Evolutionary conservation across 2,329 filamentous ascomycete species (phyloP), one percentile per base, ranked within the genome.

Genomic region (Sarocladiaceae sp.): DNA sequence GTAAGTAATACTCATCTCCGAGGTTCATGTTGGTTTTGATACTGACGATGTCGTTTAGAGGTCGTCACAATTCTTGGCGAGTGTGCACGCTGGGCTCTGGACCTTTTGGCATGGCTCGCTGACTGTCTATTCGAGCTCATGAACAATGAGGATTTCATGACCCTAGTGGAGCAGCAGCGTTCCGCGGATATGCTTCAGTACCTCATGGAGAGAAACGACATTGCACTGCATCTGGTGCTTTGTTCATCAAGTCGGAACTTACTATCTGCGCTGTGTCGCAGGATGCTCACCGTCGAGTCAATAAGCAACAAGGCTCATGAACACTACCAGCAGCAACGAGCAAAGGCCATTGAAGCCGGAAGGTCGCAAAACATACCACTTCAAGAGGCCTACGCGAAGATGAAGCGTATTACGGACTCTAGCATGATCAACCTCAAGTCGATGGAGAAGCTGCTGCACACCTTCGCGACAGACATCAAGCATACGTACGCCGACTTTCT

Each of bases 11-110:
- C 35, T 3, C 20, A 22, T 20, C 20, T 15, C 10, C 53, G 17
- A 13, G 3, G 13, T 25, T 17, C 11, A n/a, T 33, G 12, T 46
- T 37, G 15, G 11, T 15, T 49, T 28, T 4, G 37, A 25, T 23
- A 26, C 25, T 42, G 44, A 51, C 23, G 11, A 25, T 17, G 2
- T 44, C 4, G 3, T 54, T 12, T 51, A 83, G 89, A 93, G 63
- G 82, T 90, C 12, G 80, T 93, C 2, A 81, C 84, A 36, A 81
- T 85, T 40, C 72, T 95, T 11, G 79, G 85, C 4, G 88, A 89
- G 20, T 87, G 90, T 52, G 82, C 87, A 3, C 85, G 81, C 62
- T 97, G 92, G 92, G 82, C 82, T 1, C 75, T 91, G 31, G 86
- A 93, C 55, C 73, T 95, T 13, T 67, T 86, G 42, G 74, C 78